Conservation (phyloP, 805 yeast species). For the Schizosaccharomyces cryophilus region DNA sequence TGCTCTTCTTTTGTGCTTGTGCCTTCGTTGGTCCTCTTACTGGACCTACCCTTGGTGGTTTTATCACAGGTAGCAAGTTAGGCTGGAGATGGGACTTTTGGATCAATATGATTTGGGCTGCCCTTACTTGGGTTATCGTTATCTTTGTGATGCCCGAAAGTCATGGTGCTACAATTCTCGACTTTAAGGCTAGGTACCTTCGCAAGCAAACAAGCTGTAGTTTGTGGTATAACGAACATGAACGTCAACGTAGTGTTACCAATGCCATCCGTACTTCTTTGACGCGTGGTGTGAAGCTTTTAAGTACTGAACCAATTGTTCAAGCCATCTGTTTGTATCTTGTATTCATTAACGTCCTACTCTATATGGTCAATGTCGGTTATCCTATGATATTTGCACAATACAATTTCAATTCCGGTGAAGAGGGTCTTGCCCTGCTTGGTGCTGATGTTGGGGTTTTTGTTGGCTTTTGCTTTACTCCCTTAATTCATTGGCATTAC, state of each 20-base stretch:
- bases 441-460: slow-evolving; percentile 36
- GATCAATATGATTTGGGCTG: slow-evolving; percentile 35
- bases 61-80: slow-evolving; percentile 27
- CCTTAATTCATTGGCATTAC: not conserved
- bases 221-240: not conserved
- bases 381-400: slow-evolving; percentile 29
- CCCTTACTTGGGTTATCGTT: slow-evolving; percentile 17
- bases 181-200: slow-evolving; percentile 36
- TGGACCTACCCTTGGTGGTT: slow-evolving; percentile 47
- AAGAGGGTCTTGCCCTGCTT: slow-evolving; percentile 32
- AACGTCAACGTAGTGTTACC: slow-evolving; percentile 31
- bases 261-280: slow-evolving; percentile 15
- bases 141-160: slow-evolving; percentile 47
- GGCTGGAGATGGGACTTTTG: slow-evolving; percentile 70
- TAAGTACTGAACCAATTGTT: slow-evolving; percentile 52
- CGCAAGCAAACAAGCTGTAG: slow-evolving; percentile 21
- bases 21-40: slow-evolving; percentile 14
- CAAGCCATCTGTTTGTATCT: slow-evolving; percentile 26
- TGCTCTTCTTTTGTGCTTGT: slow-evolving; percentile 8
- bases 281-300: slow-evolving; percentile 42
- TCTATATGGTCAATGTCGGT: slow-evolving; percentile 32
- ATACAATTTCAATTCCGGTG: slow-evolving; percentile 23
- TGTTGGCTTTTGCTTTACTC: not conserved
- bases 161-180: slow-evolving; percentile 61
- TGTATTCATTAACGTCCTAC: slow-evolving; percentile 28